Percentiles rank a stretch among this genome's conserved stretches.
Conservation (phyloP, 1,284 basidiomycete genomes). For the Irpex sp. region DNA sequence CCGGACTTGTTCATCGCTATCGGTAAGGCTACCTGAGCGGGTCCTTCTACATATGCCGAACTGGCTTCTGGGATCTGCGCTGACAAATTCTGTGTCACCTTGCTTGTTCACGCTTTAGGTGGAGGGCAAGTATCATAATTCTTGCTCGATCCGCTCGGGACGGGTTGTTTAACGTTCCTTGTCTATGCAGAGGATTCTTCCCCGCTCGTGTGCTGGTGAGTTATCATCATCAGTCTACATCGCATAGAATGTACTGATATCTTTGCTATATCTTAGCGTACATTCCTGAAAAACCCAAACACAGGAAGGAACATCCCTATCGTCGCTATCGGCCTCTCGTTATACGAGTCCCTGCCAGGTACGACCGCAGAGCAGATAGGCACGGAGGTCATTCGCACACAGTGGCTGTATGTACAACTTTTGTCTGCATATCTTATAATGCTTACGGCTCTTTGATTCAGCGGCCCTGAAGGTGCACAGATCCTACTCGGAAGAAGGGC, state of each 20-base stretch:
- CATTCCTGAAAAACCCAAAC: slow-evolving; percentile 76
- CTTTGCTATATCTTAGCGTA: slow-evolving; percentile 51
- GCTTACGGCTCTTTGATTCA: slow-evolving; percentile 20
- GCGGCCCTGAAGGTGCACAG: slow-evolving; percentile 61
- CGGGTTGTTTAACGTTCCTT: not conserved
- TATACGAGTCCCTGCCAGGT: slow-evolving; percentile 85
- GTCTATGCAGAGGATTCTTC: slow-evolving; percentile 76
- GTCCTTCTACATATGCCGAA: slow-evolving; percentile 2
- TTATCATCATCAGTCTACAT: slow-evolving; percentile 5
- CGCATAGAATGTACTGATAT: not conserved
- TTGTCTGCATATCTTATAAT: slow-evolving; percentile 1
- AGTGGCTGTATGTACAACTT: slow-evolving; percentile 73
- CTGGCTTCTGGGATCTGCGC: not conserved
- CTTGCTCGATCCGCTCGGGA: not conserved
- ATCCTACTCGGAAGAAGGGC: slow-evolving; percentile 76
- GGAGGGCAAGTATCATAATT: slow-evolving; percentile 61
- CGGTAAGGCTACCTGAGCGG: slow-evolving; percentile 43
- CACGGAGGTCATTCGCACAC: slow-evolving; percentile 83
- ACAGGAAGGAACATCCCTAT: slow-evolving; percentile 84
- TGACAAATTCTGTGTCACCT: not conserved
- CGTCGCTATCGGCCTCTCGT: slow-evolving; percentile 87
- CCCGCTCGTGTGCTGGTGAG: slow-evolving; percentile 86
- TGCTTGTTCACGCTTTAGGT: slow-evolving; percentile 37
- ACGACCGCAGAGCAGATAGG: slow-evolving; percentile 77
- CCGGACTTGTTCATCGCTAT: slow-evolving; percentile 82